Conservation (phyloP, 805 yeast species). For the Diddensiella santjacobensis region DNA sequence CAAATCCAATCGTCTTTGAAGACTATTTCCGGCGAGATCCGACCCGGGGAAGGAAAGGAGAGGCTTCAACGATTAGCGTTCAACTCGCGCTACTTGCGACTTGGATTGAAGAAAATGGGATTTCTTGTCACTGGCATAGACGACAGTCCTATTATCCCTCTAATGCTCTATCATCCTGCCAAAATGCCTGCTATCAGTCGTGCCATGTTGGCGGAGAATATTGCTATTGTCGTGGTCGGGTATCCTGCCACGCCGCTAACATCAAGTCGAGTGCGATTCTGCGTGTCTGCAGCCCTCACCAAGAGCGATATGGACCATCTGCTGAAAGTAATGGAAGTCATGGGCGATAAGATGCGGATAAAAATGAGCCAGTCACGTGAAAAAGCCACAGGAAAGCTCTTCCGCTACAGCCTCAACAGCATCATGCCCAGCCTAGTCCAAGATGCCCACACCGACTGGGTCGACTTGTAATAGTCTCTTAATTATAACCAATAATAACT, state of each 20-base stretch:
- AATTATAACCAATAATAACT: neutral
- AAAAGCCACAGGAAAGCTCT: constrained; percentile 19
- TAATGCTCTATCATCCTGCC: constrained; percentile 82
- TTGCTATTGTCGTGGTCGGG: constrained; percentile 95
- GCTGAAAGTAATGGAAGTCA: constrained; percentile 62
- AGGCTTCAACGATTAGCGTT: constrained; percentile 91
- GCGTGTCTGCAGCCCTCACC: constrained; percentile 87
- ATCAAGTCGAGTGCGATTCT: constrained; percentile 85
- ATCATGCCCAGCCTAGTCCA: constrained; percentile 67
- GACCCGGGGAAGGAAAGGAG: constrained; percentile 91
- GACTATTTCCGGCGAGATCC: constrained; percentile 74
- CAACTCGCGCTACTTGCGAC: constrained; percentile 87
- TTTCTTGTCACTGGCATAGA: constrained; percentile 93
- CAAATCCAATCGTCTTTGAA: constrained; percentile 80
- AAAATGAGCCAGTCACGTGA: constrained; percentile 38
- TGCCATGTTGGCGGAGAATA: constrained; percentile 68
- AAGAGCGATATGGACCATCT: constrained; percentile 89
- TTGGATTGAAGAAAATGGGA: constrained; percentile 88
- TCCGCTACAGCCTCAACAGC: constrained; percentile 68
- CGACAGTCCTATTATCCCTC: constrained; percentile 93
- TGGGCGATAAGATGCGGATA: constrained; percentile 72
- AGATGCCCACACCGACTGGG: constrained; percentile 38
- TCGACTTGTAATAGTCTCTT: constrained; percentile 8
- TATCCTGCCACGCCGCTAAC: constrained; percentile 96
- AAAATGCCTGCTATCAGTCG: constrained; percentile 93